Percentiles rank a stretch among this genome's conserved stretches.
phyloP scores from a whole-genome alignment of 257 asterid species.

The Fraxinus cuspidata region DNA sequence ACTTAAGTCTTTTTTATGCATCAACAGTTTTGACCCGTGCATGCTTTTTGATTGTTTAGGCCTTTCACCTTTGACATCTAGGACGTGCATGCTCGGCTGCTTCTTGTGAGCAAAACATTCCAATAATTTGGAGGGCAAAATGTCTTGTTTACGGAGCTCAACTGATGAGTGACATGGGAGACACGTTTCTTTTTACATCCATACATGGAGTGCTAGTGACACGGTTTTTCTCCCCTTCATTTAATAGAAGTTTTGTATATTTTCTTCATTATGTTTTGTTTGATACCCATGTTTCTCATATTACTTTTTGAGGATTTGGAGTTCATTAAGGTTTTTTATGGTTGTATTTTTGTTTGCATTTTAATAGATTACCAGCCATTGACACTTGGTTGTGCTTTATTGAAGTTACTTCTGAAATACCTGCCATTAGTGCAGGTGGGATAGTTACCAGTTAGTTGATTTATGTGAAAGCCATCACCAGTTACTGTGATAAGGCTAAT shows the following conservation, averaged over 20 bases:
- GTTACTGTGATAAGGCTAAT: too few species aligned
- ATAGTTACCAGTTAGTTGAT: too few species aligned
- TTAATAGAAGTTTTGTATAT: not conserved
- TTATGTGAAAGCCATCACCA: too few species aligned
- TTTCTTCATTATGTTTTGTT: not conserved
- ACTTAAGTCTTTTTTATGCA: constrained; percentile 1
- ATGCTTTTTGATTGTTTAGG: not conserved
- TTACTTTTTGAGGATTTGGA: not conserved
- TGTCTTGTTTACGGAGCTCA: not conserved
- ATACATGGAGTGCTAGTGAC: too few species aligned
- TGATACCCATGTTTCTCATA: not conserved
- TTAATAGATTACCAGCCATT: not conserved
- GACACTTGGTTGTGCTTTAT: too few species aligned
- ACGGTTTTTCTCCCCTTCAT: not conserved
- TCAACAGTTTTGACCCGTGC: not conserved
- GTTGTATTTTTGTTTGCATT: not conserved
- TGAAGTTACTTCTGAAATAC: too few species aligned
- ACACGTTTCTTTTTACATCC: not conserved
- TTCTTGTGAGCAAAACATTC: not conserved
- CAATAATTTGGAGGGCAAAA: too few species aligned
- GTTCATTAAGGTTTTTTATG: not conserved
- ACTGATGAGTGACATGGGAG: not conserved
- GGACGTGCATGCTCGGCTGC: not conserved
- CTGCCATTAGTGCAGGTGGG: too few species aligned
- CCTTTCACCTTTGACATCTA: not conserved